Base-by-base conservation (phyloP, 495 filamentous ascomycete genomes). In the Niebla homalea region DNA sequence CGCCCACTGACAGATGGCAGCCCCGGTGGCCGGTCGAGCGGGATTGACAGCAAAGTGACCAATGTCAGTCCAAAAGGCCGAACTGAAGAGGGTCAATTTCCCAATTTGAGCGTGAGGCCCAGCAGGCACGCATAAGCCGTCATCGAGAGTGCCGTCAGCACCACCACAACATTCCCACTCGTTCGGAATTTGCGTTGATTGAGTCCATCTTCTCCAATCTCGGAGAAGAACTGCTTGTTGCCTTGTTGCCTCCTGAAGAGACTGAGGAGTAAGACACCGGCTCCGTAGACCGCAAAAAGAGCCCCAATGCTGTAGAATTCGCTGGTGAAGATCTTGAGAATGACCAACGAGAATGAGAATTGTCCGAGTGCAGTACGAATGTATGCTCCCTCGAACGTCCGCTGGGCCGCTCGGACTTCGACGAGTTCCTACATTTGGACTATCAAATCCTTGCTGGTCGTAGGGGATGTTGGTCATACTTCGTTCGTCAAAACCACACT, bases 371-470 rank as follows among this genome's bases (percentile, higher is more conserved):
- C 87, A 0, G 92, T 98, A 46, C 92, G 87, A 53, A 94, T 79
- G 67, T 98, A 98, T 29, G 92, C 93, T 1, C 92, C 92, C 70
- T 97, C 92, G 57, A 97, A 98, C 15, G 92, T 98, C 16, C 92
- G 77, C 64, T 98, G 92, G 4, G 89, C 84, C 0, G 90, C 90
- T 50, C 90, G 87, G 57, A 97, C 84, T 62, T 97, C 90, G 47
- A 94, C 85, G 11, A 98, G 78, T 62, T 98, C 92, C 45, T 48
- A 22, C 22, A 4, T 10, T 8, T 36, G 23, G 19, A 10, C 5
- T 71, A 6, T 93, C 86, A 29, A 83, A 85, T 12, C 40, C 85
- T 79, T 43, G 89, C 89, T 35, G 89, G 81, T 72, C 95, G 89
- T 55, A 84, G 70, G 39, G 88, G 83, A 19, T 92, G 74, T 42